Evolutionary conservation across 2,329 filamentous ascomycete genomes (phyloP), one percentile per base, ranked within the genome.

Genomic region (Ustilaginoidea virens): DNA sequence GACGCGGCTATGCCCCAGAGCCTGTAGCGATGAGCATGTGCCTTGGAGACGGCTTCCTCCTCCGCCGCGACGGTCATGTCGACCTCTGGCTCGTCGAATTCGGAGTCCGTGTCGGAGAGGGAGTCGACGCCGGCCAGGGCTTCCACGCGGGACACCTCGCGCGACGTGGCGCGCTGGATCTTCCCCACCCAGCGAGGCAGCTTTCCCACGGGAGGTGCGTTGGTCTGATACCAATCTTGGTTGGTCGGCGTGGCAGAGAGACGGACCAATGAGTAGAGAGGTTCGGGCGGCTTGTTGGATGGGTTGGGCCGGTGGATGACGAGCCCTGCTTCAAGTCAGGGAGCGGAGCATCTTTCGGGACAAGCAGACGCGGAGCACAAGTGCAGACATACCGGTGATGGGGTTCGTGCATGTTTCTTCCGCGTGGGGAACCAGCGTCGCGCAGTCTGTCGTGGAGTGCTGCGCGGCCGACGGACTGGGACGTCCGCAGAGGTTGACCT

Each of bases 1-100:
- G 64, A 68, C 2, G 52, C 39, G 1, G 63, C 51, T 23, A 73
- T 46, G 1, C 63, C 67, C 63, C 65, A 69, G 23, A 71, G 53
- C 7, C 65, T 58, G 27, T 61, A 58, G 10, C 66, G 54, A 23
- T 62, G 56, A 2, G 63, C 56, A 33, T 64, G 55, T 7, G 68
- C 57, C 34, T 60, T 58, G 9, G 55, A 47, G 19, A 48, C 44
- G 2, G 48, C 36, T 28, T 42, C 49, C 10, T 52, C 50, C n/a
- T 48, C 49, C 10, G 25, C 14, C 17, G 28, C 23, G 25, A 29
- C 19, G 17, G 26, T 17, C 31, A 33, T 33, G 10, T 40, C 36
- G 20, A 36, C 30, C 12, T 31, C 10, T 20, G 28, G 32, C 23
- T 39, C 37, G 18, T 38, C 36, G 12, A 32, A 30, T n/a, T 35